phyloP scores from a whole-genome alignment of 2,329 filamentous ascomycete species.

The Cytospora leucostoma region DNA sequence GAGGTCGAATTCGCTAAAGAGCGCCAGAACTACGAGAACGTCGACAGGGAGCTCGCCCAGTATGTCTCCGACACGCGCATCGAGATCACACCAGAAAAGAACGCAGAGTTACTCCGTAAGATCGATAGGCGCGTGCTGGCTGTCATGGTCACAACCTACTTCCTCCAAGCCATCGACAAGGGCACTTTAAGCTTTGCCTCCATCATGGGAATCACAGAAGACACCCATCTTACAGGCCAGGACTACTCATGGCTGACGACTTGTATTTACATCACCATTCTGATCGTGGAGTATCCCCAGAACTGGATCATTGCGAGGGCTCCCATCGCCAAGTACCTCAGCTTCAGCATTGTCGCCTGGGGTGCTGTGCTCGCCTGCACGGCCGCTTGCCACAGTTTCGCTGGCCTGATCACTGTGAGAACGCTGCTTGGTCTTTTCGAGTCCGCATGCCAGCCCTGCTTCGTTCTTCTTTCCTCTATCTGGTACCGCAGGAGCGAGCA shows the following conservation, averaged over 20 bases:
- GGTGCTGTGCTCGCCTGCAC: slow-evolving; percentile 61
- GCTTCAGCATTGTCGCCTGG: slow-evolving; percentile 66
- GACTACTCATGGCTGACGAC: slow-evolving; percentile 73
- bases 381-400: slow-evolving; percentile 62
- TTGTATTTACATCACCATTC: slow-evolving; percentile 72
- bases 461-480: slow-evolving; percentile 66
- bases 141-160: slow-evolving; percentile 74
- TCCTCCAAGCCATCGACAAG: slow-evolving; percentile 70
- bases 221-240: slow-evolving; percentile 49
- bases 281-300: slow-evolving; percentile 72
- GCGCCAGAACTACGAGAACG: slow-evolving; percentile 49
- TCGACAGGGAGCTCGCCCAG: slow-evolving; percentile 71
- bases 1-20: slow-evolving; percentile 41
- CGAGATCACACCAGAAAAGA: slow-evolving; percentile 60
- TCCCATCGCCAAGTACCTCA: slow-evolving; percentile 68
- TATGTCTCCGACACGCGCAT: slow-evolving; percentile 62
- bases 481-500: slow-evolving; percentile 74
- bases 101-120: slow-evolving; percentile 60
- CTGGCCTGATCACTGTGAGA: slow-evolving; percentile 59
- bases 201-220: slow-evolving; percentile 61
- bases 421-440: slow-evolving; percentile 72
- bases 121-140: slow-evolving; percentile 69
- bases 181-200: slow-evolving; percentile 65
- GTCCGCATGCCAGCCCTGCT: slow-evolving; percentile 67
- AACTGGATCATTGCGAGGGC: slow-evolving; percentile 55